Conservation (phyloP, 345 rosid genomes). For the Citrus cavaleriei region DNA sequence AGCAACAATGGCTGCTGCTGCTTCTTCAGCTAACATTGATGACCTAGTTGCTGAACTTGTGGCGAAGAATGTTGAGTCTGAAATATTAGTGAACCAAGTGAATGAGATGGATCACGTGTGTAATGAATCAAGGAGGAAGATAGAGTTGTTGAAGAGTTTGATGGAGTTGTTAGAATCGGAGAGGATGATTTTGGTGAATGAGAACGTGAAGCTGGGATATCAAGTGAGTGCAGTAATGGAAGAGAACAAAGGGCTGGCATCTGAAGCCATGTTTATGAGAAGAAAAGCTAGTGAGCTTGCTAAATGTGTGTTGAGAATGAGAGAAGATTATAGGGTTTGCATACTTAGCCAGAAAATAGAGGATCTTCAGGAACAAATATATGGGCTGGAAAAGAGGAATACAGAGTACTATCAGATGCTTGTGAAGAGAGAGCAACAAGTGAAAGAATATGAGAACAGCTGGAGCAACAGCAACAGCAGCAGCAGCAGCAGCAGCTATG, state of each 20-base stretch:
- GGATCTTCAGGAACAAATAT: constrained; percentile 40
- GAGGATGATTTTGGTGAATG: constrained; percentile 49
- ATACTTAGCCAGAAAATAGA: constrained; percentile 43
- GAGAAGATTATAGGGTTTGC: constrained; percentile 57
- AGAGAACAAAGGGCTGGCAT: constrained; percentile 47
- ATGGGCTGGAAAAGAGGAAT: constrained; percentile 55
- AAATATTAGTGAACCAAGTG: constrained; percentile 37
- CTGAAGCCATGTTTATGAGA: constrained; percentile 52
- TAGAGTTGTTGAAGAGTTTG: constrained; percentile 56
- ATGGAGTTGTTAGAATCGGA: constrained; percentile 67
- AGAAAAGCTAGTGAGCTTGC: constrained; percentile 62
- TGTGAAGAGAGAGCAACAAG: neutral
- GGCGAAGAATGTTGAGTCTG: constrained; percentile 47
- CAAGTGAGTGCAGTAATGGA: constrained; percentile 40
- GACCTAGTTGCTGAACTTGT: constrained; percentile 47
- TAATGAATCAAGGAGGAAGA: constrained; percentile 41
- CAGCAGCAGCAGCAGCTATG: neutral
- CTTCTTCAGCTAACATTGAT: constrained; percentile 18
- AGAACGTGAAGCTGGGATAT: constrained; percentile 51
- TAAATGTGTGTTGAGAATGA: constrained; percentile 53
- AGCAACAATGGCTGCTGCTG: neutral
- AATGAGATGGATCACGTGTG: constrained; percentile 31
- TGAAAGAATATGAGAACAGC: neutral
- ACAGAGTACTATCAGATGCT: constrained; percentile 33
- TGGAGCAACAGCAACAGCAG: neutral